These are phyloP conservation scores for Hanseniaspora mollemarum DNA, from an alignment of 805 yeast species.

Conservation along the genomic window DNA sequence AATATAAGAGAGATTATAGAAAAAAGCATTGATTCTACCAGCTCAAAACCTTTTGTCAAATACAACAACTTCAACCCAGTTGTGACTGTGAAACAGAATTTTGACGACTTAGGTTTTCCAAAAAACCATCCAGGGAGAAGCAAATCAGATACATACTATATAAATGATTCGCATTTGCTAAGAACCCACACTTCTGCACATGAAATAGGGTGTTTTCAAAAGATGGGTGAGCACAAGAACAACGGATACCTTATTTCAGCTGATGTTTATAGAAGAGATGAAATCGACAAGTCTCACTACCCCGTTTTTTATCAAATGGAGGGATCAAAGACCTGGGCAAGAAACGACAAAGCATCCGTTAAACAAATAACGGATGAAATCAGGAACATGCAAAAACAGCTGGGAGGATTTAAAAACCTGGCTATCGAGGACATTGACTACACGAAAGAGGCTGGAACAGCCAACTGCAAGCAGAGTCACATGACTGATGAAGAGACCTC, in stretches of 20 bases:
- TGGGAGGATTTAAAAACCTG: slow-evolving; percentile 39
- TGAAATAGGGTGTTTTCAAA: slow-evolving; percentile 73
- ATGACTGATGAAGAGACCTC: slow-evolving; percentile 62
- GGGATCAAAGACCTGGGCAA: slow-evolving; percentile 81
- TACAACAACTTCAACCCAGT: slow-evolving; percentile 73
- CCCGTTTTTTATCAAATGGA: slow-evolving; percentile 98
- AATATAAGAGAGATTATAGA: slow-evolving; percentile 69
- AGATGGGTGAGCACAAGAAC: slow-evolving; percentile 26
- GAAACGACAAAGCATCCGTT: slow-evolving; percentile 25
- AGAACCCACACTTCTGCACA: slow-evolving; percentile 97
- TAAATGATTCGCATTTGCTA: slow-evolving; percentile 58
- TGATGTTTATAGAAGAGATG: slow-evolving; percentile 91
- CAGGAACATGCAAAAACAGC: slow-evolving; percentile 44
- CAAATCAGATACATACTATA: slow-evolving; percentile 82
- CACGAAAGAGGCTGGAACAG: slow-evolving; percentile 24
- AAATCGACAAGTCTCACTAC: slow-evolving; percentile 88
- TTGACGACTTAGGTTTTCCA: slow-evolving; percentile 87
- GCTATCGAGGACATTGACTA: slow-evolving; percentile 61
- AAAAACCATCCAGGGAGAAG: slow-evolving; percentile 87
- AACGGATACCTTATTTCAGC: slow-evolving; percentile 91
- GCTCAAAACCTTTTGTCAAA: slow-evolving; percentile 52
- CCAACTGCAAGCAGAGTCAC: slow-evolving; percentile 70
- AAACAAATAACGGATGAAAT: slow-evolving; percentile 46
- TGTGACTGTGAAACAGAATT: slow-evolving; percentile 72
- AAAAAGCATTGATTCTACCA: slow-evolving; percentile 40